Base-by-base conservation (phyloP, 345 rosid species). In the Orychophragmus violaceus region DNA sequence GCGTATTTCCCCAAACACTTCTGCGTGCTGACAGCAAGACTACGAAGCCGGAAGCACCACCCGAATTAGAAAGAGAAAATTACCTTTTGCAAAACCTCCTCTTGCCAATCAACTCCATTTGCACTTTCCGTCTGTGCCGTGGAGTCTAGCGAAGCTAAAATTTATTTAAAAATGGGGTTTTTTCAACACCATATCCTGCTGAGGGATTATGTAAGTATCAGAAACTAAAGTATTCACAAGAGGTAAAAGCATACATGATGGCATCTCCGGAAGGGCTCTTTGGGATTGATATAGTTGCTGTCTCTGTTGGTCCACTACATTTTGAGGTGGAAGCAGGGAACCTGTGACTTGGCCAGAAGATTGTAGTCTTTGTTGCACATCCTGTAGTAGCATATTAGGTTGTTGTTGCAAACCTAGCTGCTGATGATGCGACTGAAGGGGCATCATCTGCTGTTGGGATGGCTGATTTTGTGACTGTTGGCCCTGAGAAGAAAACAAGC, bases 31-130 rank as follows among this genome's bases (percentile, higher is more conserved):
- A 48, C 21, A 49, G 50, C 59, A 36, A 36, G 13, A 11, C 30
- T 21, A 30, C 19, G 68, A 19, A 62, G 29, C 55, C 27, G 18
- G 22, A 59, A 44, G 22, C 54, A 46, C 16, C 29, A 45, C 46
- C 42, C 58, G 8, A 46, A 19, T 64, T 16, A 46, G 23, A 60
- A 37, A 55, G 10, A 61, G 50, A 66, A 27, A 61, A 46, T 16
- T 75, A 90, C 99, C 97, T 94, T 88, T 69, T 85, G 93, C 66
- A 70, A 86, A 72, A 79, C 80, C 77, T 94, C 97, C 77, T 94
- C 97, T 80, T 84, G 97, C 97, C 93, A 88, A 74, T 90, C 97
- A 59, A 74, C 82, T 23, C 89, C 92, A 59, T 70, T 87, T 66
- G 79, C 78, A 70, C 78, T 83, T 33, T 87, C 92, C 8, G 89